A percentile compares a stretch with the other conserved stretches of the same genome.
Evolutionary conservation across 768 basidiomycete species (phyloP).

Genomic region (Boletus vermiculosoides): DNA sequence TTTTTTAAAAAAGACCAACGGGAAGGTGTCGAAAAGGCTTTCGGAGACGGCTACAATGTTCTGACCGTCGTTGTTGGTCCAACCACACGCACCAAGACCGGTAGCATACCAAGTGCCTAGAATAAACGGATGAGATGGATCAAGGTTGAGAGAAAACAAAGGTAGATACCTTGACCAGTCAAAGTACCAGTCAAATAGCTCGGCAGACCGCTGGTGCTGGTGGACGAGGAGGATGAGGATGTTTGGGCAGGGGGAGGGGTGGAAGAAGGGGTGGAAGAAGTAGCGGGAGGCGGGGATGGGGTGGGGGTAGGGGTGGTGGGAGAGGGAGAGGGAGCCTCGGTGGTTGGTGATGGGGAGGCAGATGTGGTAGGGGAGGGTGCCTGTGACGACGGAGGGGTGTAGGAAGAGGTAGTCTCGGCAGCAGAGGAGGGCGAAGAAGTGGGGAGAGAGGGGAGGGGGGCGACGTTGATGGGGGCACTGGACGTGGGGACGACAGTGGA

Average conservation of each 20-base stretch:
- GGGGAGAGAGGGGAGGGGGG: constrained; percentile 1
- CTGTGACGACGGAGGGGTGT: background rate
- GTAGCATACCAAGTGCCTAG: constrained; percentile 33
- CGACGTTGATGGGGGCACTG: constrained; percentile 23
- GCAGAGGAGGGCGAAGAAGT: background rate
- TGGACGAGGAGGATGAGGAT: constrained; percentile 13
- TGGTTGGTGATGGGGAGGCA: background rate
- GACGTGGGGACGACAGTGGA: constrained; percentile 3
- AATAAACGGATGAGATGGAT: background rate
- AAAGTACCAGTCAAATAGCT: constrained; percentile 50
- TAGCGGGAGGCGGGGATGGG: background rate
- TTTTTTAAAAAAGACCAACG: constrained; percentile 31
- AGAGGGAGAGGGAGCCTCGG: background rate
- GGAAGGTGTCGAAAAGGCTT: constrained; percentile 34
- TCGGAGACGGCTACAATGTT: constrained; percentile 38
- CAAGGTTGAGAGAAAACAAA: background rate
- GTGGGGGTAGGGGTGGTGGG: constrained; percentile 8
- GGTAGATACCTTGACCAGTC: constrained; percentile 43
- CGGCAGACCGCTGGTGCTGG: constrained; percentile 16
- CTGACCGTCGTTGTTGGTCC: constrained; percentile 30
- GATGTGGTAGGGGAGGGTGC: background rate
- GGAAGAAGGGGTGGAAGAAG: background rate
- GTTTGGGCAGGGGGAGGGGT: constrained; percentile 17
- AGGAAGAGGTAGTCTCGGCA: background rate
- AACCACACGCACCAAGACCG: constrained; percentile 45